Base-by-base conservation (phyloP, 2,329 filamentous ascomycete species). In the Lecanoromycetidae sp. region DNA sequence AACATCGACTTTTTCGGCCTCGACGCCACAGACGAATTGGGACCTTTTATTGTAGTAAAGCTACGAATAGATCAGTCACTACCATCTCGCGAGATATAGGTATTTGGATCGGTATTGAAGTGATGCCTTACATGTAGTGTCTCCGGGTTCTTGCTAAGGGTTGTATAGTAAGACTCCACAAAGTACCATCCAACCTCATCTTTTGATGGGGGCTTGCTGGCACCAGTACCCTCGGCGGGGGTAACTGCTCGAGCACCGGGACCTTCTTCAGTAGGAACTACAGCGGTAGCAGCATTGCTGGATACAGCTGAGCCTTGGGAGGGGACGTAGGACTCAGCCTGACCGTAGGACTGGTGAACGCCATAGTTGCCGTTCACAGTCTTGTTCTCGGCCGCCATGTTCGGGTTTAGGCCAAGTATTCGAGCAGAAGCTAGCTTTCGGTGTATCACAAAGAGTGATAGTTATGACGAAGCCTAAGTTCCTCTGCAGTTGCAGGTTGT, bases 141-240 rank as follows among this genome's bases (percentile, higher is more conserved):
- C 63, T 94, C 87, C 19, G 91, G 88, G 56, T 74, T 84, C 69
- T 90, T 88, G 79, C 88, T 95, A 62, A 98, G 71, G 53, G 87
- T 98, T 58, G 86, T 96, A 71, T 98, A 98, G 75, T 95, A 98
- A 68, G 94, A 87, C 76, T 96, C 88, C 50, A 98, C 91, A 58
- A 98, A 98, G 71, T 90, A 96, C 91, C 91, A 98, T 67, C 87
- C 91, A 57, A 98, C 87, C 71, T 96, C 87, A 65, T 94, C 87
- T 72, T 94, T 95, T 58, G 71, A 71, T 26, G 53, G 78, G 75
- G 51, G 46, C 42, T 52, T 48, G 46, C 44, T 44, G 15, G 32
- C 35, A 36, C 43, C 38, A 41, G 48, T 30, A 15, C 50, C 41
- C 19, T 49, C 39, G 25, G 42, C 22, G 27, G 30, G 23, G 15